Conservation (phyloP, 2,329 filamentous ascomycete genomes). For the Aureobasidium subglaciale region DNA sequence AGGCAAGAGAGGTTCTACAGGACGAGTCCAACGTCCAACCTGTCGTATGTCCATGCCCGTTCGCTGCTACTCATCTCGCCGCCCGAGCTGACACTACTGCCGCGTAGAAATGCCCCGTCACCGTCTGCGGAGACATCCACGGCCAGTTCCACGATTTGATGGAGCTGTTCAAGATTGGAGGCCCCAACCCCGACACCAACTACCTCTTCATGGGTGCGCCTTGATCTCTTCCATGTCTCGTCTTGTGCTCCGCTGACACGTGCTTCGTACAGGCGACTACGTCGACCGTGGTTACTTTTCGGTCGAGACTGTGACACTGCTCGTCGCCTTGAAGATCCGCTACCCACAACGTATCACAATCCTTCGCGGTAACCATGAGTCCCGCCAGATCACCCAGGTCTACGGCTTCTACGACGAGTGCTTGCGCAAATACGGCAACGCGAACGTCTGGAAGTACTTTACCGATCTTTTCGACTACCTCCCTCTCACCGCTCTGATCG, state of each 20-base stretch:
- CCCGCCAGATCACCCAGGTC: conserved; percentile 69
- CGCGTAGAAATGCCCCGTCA: conserved; percentile 81
- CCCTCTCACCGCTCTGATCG: conserved; percentile 64
- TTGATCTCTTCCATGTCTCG: neutral
- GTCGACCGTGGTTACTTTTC: conserved; percentile 99
- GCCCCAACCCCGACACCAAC: conserved; percentile 96
- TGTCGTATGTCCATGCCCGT: conserved; percentile 60
- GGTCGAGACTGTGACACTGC: conserved; percentile 92
- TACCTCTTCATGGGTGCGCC: conserved; percentile 97
- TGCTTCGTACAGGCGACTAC: conserved; percentile 66
- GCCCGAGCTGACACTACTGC: conserved; percentile 2
- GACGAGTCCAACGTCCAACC: conserved; percentile 98
- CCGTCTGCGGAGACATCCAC: conserved; percentile 97
- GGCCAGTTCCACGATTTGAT: conserved; percentile 98
- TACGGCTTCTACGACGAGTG: conserved; percentile 77
- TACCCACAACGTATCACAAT: conserved; percentile 67
- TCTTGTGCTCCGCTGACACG: conserved; percentile 20
- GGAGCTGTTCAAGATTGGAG: conserved; percentile 99
- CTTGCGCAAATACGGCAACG: conserved; percentile 69
- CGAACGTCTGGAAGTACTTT: conserved; percentile 72
- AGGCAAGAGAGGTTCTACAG: conserved; percentile 93
- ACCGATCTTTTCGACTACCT: conserved; percentile 74
- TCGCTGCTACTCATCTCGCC: neutral
- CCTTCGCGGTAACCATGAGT: conserved; percentile 69
- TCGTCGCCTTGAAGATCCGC: conserved; percentile 95